These are phyloP conservation scores for Arctostaphylos glauca DNA, from an alignment of 148 eudicot species.

Conservation along the genomic window DNA sequence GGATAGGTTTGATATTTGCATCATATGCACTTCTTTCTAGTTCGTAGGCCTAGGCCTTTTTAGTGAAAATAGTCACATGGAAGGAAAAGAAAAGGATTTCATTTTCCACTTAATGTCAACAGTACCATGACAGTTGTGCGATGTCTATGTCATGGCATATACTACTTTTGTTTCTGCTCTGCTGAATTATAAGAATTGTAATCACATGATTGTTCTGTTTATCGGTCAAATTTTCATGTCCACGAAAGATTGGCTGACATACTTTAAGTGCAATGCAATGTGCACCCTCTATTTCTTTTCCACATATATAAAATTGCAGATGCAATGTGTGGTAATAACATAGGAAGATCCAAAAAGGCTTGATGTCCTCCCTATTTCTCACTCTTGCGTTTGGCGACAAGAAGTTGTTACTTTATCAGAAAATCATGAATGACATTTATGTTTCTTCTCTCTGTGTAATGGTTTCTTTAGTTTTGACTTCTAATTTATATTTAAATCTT, in stretches of 20 bases:
- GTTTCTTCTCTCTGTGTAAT: not conserved
- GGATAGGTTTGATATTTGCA: not conserved
- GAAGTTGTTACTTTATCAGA: not conserved
- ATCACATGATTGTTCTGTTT: not conserved
- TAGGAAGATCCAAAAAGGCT: not conserved
- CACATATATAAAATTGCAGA: not conserved
- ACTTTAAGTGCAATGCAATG: not conserved
- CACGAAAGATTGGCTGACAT: not conserved
- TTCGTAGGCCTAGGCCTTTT: not conserved
- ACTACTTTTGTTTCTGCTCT: not conserved
- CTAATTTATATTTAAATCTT: not conserved
- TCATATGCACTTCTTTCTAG: not conserved
- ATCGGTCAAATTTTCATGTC: not conserved
- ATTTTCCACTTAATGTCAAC: not conserved
- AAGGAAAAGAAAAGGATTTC: not conserved
- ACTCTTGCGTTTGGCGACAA: not conserved
- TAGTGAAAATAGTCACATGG: not conserved
- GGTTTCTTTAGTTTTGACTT: not conserved
- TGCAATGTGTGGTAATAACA: not conserved
- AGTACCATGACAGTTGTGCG: not conserved
- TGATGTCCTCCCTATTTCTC: not conserved
- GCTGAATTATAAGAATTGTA: constrained; percentile 3
- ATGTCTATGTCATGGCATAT: not conserved
- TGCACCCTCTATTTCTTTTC: not conserved
- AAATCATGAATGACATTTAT: not conserved